A percentile compares a stretch with the other conserved stretches of the same genome.
Conservation (phyloP, 257 asterid species). For the Solanum chiquidenum region DNA sequence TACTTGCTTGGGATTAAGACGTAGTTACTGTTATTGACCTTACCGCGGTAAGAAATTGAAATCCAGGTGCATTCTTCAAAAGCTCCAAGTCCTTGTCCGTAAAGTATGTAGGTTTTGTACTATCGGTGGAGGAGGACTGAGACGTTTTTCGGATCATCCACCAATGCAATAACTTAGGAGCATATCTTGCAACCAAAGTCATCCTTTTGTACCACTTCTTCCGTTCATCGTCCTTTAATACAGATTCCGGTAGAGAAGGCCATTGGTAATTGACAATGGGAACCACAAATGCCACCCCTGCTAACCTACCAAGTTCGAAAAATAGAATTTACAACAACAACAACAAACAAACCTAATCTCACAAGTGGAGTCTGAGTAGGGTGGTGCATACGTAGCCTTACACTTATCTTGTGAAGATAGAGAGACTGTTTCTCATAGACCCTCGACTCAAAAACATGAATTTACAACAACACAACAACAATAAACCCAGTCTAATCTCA, state of each 20-base stretch:
- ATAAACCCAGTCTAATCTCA: neutral
- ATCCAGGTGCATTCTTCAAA: conserved; percentile 70
- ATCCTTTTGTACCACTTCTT: conserved; percentile 53
- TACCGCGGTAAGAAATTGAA: conserved; percentile 68
- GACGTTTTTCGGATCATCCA: conserved; percentile 78
- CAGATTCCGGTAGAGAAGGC: conserved; percentile 57
- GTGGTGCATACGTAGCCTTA: neutral
- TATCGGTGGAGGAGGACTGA: conserved; percentile 53
- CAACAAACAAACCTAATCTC: neutral
- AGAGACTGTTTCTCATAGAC: neutral
- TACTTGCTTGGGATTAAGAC: neutral
- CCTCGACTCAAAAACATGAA: neutral
- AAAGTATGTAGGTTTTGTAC: conserved; percentile 55
- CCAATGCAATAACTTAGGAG: conserved; percentile 71
- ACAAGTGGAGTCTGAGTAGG: neutral
- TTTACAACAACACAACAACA: neutral
- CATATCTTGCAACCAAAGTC: conserved; percentile 30
- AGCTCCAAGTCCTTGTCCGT: conserved; percentile 62
- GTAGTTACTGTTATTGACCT: neutral
- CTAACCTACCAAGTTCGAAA: conserved; percentile 37
- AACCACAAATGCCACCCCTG: conserved; percentile 70
- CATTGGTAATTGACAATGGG: conserved; percentile 74
- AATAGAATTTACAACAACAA: neutral
- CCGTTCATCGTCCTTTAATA: conserved; percentile 54
- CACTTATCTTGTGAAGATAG: neutral